Evolutionary conservation across 2,329 filamentous ascomycete genomes (phyloP).

Genomic region (Neofusicoccum umdonicola): DNA sequence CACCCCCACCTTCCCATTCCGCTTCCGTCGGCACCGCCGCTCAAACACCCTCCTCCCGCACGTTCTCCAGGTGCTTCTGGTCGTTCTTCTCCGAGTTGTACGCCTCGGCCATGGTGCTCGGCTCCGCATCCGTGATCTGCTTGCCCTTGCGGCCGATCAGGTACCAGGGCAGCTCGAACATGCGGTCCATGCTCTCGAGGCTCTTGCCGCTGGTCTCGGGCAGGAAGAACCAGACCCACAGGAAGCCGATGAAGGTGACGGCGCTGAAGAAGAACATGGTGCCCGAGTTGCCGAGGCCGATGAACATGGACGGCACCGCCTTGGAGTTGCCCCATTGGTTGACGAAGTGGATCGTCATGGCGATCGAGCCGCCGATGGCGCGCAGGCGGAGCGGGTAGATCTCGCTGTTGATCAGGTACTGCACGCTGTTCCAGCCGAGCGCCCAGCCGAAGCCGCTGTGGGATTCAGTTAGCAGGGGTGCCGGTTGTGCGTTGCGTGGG

Average conservation of each 20-base stretch:
- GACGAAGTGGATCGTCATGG: slow-evolving; percentile 76
- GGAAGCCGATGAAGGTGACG: slow-evolving; percentile 64
- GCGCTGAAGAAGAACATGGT: slow-evolving; percentile 76
- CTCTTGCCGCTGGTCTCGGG: slow-evolving; percentile 66
- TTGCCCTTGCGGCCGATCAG: slow-evolving; percentile 58
- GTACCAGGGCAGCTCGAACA: slow-evolving; percentile 74
- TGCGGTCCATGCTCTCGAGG: slow-evolving; percentile 67
- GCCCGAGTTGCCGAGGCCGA: slow-evolving; percentile 59
- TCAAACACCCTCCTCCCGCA: slow-evolving; percentile 6
- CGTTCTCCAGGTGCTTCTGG: background rate
- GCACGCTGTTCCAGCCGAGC: slow-evolving; percentile 67
- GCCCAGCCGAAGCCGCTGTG: slow-evolving; percentile 38
- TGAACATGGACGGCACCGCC: slow-evolving; percentile 72
- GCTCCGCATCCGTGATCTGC: slow-evolving; percentile 7
- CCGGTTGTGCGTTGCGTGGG: background rate
- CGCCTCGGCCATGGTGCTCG: slow-evolving; percentile 7
- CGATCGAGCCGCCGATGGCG: slow-evolving; percentile 66
- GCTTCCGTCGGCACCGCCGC: background rate
- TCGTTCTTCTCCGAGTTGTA: slow-evolving; percentile 4
- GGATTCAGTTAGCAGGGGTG: background rate
- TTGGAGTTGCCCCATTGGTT: slow-evolving; percentile 77
- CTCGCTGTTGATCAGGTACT: slow-evolving; percentile 76
- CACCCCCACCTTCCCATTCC: background rate
- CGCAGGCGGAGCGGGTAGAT: slow-evolving; percentile 74
- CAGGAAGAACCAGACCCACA: slow-evolving; percentile 70